phyloP scores from a whole-genome alignment of 1,284 basidiomycete species.

The Sphagnurus paluster region DNA sequence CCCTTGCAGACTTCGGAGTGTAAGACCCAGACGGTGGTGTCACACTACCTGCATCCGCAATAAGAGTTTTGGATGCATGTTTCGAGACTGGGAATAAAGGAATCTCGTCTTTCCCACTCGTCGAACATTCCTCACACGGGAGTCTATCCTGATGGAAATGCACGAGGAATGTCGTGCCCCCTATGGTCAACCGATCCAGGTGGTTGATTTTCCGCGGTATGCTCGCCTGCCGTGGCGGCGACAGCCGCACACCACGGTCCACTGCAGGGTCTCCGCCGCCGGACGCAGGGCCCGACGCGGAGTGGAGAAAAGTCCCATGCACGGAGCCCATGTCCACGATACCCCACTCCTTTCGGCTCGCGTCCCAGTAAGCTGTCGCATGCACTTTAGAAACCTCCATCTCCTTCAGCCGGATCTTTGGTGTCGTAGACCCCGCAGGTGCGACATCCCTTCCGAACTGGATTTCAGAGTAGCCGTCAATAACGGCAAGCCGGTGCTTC shows the following conservation, averaged over 20 bases:
- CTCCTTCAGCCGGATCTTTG: constrained; percentile 73
- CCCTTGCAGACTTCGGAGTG: constrained; percentile 28
- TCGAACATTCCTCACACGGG: constrained; percentile 64
- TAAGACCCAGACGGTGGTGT: constrained; percentile 18
- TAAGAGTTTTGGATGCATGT: constrained; percentile 20
- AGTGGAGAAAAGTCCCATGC: constrained; percentile 69
- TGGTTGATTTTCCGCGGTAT: constrained; percentile 62
- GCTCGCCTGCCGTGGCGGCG: constrained; percentile 63
- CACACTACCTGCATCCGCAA: constrained; percentile 27
- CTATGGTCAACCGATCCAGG: constrained; percentile 63
- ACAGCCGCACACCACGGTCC: constrained; percentile 48
- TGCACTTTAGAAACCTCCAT: constrained; percentile 81
- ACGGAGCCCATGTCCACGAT: constrained; percentile 81
- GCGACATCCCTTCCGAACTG: constrained; percentile 71
- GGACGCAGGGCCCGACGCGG: constrained; percentile 26
- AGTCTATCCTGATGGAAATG: constrained; percentile 62
- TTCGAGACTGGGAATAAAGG: constrained; percentile 51
- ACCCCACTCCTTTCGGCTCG: constrained; percentile 55
- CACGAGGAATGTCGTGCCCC: constrained; percentile 65
- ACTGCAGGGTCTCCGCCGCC: constrained; percentile 13
- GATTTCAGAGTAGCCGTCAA: constrained; percentile 63
- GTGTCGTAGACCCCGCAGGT: constrained; percentile 46
- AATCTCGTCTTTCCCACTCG: constrained; percentile 51
- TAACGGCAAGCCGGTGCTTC: constrained; percentile 51
- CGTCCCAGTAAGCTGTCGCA: constrained; percentile 73